Evolutionary conservation across 2,329 filamentous ascomycete species (phyloP).

Genomic region (Chaetothyriales sp.): DNA sequence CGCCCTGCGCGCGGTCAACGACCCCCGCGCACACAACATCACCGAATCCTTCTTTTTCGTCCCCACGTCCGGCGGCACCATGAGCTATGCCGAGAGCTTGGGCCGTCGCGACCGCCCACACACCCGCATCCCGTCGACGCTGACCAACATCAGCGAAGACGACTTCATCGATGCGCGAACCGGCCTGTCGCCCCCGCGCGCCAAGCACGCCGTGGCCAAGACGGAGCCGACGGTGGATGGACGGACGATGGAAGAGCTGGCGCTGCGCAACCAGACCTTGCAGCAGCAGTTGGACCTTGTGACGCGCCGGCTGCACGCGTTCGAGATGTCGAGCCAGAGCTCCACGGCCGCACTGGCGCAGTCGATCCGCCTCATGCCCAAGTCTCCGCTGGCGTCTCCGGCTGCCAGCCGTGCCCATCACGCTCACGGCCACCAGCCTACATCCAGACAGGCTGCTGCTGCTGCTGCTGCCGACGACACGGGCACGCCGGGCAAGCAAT

Average conservation of each 20-base stretch:
- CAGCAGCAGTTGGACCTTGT: conserved; percentile 77
- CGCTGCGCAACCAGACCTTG: conserved; percentile 73
- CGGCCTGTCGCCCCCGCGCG: conserved; percentile 34
- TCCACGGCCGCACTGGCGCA: conserved; percentile 76
- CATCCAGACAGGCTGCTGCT: background rate
- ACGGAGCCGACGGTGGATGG: conserved; percentile 19
- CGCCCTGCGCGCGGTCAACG: conserved; percentile 65
- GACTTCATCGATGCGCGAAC: conserved; percentile 84
- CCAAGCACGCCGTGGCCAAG: conserved; percentile 21
- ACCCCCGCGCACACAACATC: conserved; percentile 31
- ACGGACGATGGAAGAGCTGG: conserved; percentile 75
- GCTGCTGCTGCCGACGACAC: background rate
- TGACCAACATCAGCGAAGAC: conserved; percentile 56
- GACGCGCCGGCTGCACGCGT: conserved; percentile 75
- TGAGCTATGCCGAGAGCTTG: conserved; percentile 84
- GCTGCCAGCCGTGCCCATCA: conserved; percentile 16
- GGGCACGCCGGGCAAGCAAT: background rate
- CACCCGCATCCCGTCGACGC: conserved; percentile 25
- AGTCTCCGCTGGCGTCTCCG: conserved; percentile 16
- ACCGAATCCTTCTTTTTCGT: conserved; percentile 83
- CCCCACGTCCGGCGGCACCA: conserved; percentile 76
- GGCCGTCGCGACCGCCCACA: conserved; percentile 35
- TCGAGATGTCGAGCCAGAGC: conserved; percentile 82
- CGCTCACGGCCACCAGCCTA: background rate
- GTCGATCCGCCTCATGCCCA: conserved; percentile 47